phyloP scores from a whole-genome alignment of 805 yeast species.

The Yarrowia porcina region DNA sequence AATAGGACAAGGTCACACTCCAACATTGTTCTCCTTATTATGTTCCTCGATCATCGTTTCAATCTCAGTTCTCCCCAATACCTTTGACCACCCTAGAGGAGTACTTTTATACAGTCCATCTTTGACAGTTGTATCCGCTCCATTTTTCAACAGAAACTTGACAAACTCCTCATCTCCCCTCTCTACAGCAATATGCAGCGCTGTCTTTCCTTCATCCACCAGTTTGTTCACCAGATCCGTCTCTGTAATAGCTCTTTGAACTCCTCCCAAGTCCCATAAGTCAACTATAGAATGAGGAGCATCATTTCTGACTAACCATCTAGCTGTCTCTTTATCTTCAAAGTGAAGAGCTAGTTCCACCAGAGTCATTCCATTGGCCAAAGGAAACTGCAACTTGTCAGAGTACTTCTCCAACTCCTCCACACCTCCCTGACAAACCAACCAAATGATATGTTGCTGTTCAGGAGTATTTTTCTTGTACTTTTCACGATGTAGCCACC shows the following conservation, averaged over 20 bases:
- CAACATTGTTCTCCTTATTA: background rate
- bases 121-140: background rate
- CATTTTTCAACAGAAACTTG: background rate
- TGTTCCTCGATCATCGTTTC: background rate
- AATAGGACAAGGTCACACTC: too few species aligned
- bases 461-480: background rate
- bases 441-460: background rate
- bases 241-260: background rate
- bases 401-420: background rate
- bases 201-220: background rate
- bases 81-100: constrained; percentile 6
- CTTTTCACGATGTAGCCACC: constrained; percentile 16
- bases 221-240: background rate
- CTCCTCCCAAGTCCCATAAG: constrained; percentile 2
- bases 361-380: background rate
- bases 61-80: background rate
- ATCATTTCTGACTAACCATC: constrained; percentile 6
- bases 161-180: constrained; percentile 13
- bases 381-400: background rate
- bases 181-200: constrained; percentile 4
- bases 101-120: background rate
- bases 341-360: background rate
- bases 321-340: background rate
- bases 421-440: background rate
- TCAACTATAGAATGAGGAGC: constrained; percentile 16